Percentiles rank a stretch among this genome's conserved stretches.
Conservation (phyloP, 2,329 filamentous ascomycete species). For the Colletotrichum sp. region DNA sequence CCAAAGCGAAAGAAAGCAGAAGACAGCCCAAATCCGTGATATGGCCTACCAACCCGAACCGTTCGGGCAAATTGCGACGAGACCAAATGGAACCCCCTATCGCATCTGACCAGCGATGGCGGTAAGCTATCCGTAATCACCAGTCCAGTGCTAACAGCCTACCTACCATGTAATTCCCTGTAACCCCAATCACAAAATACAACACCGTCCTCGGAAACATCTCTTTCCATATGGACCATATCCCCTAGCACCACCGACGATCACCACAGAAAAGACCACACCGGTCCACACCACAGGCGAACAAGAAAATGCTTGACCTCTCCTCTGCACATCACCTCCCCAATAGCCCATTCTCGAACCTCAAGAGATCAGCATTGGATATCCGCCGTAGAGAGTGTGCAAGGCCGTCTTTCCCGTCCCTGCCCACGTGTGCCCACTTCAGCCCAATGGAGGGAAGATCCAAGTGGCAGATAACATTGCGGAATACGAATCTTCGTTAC, state of each 20-base stretch:
- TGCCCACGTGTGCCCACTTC: background rate
- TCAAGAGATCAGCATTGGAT: background rate
- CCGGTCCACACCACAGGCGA: background rate
- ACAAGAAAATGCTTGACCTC: background rate
- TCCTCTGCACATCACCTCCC: background rate
- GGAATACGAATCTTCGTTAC: background rate
- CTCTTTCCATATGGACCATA: background rate
- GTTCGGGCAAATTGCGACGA: background rate
- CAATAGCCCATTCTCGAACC: background rate
- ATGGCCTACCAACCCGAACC: background rate
- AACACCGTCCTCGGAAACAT: background rate
- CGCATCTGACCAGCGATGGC: fast-evolving
- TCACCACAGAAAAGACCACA: background rate
- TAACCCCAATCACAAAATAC: background rate
- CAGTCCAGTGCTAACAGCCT: background rate
- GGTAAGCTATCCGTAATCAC: background rate
- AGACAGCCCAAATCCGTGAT: background rate
- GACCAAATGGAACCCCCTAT: background rate
- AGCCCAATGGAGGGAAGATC: background rate
- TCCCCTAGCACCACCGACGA: background rate
- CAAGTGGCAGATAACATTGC: background rate
- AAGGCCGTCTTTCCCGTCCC: background rate
- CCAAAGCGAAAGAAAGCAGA: background rate
- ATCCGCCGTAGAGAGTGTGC: background rate
- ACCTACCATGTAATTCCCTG: background rate